Conservation (phyloP, 768 basidiomycete species). For the Suillus paluster region DNA sequence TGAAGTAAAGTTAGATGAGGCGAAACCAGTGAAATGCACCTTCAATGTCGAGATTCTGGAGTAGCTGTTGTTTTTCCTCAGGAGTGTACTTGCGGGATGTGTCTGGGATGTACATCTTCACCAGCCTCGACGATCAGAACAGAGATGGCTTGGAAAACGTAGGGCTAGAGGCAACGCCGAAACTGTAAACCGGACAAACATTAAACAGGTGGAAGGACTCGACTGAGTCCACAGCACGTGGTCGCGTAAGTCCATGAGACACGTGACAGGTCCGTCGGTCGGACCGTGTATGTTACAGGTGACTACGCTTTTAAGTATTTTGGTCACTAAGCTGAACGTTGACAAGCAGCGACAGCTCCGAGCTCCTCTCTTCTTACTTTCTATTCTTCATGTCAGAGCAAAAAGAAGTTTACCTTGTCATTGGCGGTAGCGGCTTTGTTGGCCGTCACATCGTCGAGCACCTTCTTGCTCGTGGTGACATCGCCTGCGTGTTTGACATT, state of each 20-base stretch:
- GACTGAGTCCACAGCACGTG: constrained; percentile 2
- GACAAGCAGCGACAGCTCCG: not conserved
- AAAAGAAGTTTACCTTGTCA: constrained; percentile 83
- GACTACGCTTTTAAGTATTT: no score
- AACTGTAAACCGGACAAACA: not conserved
- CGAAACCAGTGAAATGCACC: constrained; percentile 43
- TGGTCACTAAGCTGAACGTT: not conserved
- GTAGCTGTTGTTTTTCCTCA: constrained; percentile 77
- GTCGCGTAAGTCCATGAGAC: not conserved
- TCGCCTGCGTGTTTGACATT: constrained; percentile 88
- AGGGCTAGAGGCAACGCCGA: not conserved
- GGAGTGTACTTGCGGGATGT: constrained; percentile 47
- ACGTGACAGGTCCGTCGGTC: not conserved
- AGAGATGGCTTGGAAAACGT: not conserved
- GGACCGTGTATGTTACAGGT: no score
- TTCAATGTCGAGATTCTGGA: constrained; percentile 82
- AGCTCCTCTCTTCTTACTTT: not conserved
- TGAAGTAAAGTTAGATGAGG: constrained; percentile 1
- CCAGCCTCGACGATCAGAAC: not conserved
- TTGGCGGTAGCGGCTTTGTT: constrained; percentile 93
- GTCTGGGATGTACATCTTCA: constrained; percentile 24
- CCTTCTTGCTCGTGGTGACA: constrained; percentile 76
- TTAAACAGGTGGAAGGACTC: not conserved
- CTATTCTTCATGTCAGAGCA: constrained; percentile 11
- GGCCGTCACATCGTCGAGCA: constrained; percentile 91